Base-by-base conservation (phyloP, 345 rosid species). In the Gossypium longicalyx region DNA sequence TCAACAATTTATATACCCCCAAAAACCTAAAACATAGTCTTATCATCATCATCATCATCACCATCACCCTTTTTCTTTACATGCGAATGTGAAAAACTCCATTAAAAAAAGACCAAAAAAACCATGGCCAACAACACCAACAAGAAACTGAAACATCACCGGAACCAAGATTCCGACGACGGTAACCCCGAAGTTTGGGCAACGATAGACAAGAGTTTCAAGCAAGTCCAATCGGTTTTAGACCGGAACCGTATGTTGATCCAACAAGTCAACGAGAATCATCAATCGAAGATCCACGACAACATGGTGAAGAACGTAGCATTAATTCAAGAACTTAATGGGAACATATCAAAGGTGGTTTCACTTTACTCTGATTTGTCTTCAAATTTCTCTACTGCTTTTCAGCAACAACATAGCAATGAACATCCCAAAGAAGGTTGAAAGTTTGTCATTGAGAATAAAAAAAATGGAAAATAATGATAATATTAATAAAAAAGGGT, bases 221-320 rank as follows among this genome's bases (percentile, higher is more conserved):
- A 82, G 60, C 84, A 86, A 71, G 98, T 89, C 13, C 97, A 94
- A 82, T 75, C 92, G 23, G 92, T 92, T 65, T 75, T 94, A 49
- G 98, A 94, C 82, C 76, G 98, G 80, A 94, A 94, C 86, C 80
- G 97, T 56, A 81, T 66, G 13, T 69, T 94, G 85, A 94, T 90
- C 41, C 90, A 89, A n/a, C 94, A 92, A 67, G 97, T 92, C 65
- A 90, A 94, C 84, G 94, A 92, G 56, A 94, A 94, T 68, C 98
- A 94, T 71, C 97, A 86, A 78, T 94, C 98, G 0, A 86, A 79
- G 78, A 83, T 77, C 49, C 85, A 93, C 2, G 90, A 84, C 68
- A 92, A 92, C 81, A 94, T 94, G 98, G 91, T 86, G 12, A 90
- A 92, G 77, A 94, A 94, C 87, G 97, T 94, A 0, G 90, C 89